Evolutionary conservation across 768 basidiomycete species (phyloP), one percentile per base, ranked within the genome.

Genomic region (Suillus placidus): DNA sequence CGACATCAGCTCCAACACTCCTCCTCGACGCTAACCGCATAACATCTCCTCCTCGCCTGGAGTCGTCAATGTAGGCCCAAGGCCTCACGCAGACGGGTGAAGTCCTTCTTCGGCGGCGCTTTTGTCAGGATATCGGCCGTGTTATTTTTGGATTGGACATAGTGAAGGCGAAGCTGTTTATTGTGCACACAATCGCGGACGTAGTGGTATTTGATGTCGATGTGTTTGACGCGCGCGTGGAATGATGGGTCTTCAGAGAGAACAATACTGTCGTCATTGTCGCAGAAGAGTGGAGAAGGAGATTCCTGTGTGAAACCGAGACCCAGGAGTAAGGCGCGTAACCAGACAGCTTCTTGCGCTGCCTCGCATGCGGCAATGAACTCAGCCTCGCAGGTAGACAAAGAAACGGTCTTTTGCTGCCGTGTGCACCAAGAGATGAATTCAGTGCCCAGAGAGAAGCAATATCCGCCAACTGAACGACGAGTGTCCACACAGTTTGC

Each of bases 381-480:
- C 71, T 85, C 83, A 0, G 81, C 79, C 67, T 85, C 81, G 6
- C 73, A 74, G 0, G 78, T 81, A 0, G 81, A 85, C 0, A 75
- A 67, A 0, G 84, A 71, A 32, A 83, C 73, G 1, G 74, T 73
- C 1, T 65, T 52, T 70, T 87, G 85, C 57, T 78, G 74, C 60
- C 77, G 74, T 0, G 78, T 78, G 34, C 69, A 70, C 63, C 79
- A 81, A 0, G 75, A 73, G 23, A 78, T 64, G 0, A 70, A 9
- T 8, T 73, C 74, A 5, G 66, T 66, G 23, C 74, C 72, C 1
- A 77, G 64, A 0, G 69, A 62, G 52, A 72, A 76, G 26, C 67
- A 64, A 40, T 75, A 74, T 1, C 72, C 71, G 14, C 71, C 65
- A 10, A 73, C 61, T 34, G 70, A 72, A 9, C 70, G n/a, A 0